Percentiles rank a stretch among this genome's conserved stretches.
Conservation (phyloP, 352 stramenopile species). For the Phytopythium boreale region DNA sequence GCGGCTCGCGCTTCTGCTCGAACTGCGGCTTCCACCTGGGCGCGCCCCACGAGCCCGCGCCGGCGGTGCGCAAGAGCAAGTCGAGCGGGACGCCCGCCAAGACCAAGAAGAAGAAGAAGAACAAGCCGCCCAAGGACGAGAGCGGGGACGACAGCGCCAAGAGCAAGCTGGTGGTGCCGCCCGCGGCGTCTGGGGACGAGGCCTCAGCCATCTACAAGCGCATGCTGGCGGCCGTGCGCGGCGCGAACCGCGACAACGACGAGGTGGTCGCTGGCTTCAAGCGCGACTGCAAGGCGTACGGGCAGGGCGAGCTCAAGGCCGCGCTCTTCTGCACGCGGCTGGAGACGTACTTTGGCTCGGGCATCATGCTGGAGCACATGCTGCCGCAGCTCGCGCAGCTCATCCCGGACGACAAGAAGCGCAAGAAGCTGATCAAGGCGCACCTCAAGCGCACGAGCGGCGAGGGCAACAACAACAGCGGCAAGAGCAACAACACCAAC, state of each 20-base stretch:
- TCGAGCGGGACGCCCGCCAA: conserved; percentile 11
- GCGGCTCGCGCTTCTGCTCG: conserved; percentile 44
- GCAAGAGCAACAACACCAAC: not conserved
- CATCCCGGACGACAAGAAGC: conserved; percentile 75
- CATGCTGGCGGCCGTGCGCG: conserved; percentile 73
- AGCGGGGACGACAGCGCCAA: conserved; percentile 6
- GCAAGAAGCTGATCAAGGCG: conserved; percentile 65
- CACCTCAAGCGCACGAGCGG: conserved; percentile 32
- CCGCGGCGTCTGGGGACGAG: conserved; percentile 62
- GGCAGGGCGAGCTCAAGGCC: conserved; percentile 57
- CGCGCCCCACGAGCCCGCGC: conserved; percentile 17
- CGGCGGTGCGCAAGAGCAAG: conserved; percentile 5
- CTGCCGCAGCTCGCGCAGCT: conserved; percentile 71
- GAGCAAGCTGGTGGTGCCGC: conserved; percentile 40
- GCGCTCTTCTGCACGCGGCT: conserved; percentile 62
- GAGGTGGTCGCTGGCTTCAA: conserved; percentile 75
- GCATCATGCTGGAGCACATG: conserved; percentile 80
- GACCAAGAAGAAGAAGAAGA: conserved; percentile 24
- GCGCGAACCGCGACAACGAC: conserved; percentile 69
- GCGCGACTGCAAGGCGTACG: conserved; percentile 74
- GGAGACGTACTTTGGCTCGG: conserved; percentile 58
- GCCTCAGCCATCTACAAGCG: conserved; percentile 77
- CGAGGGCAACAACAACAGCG: not conserved
- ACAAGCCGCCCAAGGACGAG: not conserved
- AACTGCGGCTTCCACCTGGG: conserved; percentile 43